Evolutionary conservation across 176 grass and related monocot species (phyloP).

Genomic region (Paspalum vaginatum): DNA sequence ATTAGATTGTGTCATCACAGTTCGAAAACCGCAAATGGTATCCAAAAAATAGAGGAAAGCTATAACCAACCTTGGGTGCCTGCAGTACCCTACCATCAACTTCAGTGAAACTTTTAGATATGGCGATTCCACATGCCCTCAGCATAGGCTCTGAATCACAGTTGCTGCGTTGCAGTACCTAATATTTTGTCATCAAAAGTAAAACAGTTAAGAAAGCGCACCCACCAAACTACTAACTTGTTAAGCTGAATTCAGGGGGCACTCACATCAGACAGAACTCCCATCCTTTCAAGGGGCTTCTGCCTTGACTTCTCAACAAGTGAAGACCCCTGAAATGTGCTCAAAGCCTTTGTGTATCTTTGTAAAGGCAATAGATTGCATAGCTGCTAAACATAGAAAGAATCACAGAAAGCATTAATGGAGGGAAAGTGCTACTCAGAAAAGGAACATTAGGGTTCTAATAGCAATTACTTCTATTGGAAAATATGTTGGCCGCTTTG

Average conservation of each 20-base stretch:
- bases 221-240: neutral
- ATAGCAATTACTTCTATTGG: constrained; percentile 10
- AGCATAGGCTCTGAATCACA: constrained; percentile 61
- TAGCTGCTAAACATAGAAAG: constrained; percentile 46
- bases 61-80: constrained; percentile 52
- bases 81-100: constrained; percentile 57
- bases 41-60: neutral
- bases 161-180: constrained; percentile 47
- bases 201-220: neutral
- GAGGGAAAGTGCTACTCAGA: neutral
- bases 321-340: constrained; percentile 39
- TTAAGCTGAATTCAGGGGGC: neutral
- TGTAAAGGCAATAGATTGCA: constrained; percentile 53
- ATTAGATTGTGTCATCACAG: neutral
- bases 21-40: neutral
- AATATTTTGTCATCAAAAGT: constrained; percentile 20
- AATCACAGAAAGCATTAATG: neutral
- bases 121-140: constrained; percentile 49
- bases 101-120: constrained; percentile 48
- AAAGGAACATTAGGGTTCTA: neutral
- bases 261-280: neutral
- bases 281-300: neutral
- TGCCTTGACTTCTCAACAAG: constrained; percentile 68
- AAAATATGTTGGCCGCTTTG: constrained; percentile 14
- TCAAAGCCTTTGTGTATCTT: constrained; percentile 66